Evolutionary conservation across 305 asterid genomes (phyloP).

Genomic region (Fraxinus ornus): DNA sequence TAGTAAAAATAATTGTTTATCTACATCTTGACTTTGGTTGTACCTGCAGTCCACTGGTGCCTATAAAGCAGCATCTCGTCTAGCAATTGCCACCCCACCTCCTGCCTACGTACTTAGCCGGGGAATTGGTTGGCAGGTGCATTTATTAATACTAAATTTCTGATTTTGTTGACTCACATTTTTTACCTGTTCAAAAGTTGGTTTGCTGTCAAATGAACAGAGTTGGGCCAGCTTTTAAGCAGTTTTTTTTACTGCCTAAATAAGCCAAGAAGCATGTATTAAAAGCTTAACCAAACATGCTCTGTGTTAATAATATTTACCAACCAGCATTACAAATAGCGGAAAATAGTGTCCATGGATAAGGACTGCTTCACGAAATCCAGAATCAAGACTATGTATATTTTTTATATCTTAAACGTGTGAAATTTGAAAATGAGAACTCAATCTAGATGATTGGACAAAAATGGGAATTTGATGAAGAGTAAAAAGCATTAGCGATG

Average conservation of each 20-base stretch:
- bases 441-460: not conserved
- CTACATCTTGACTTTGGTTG: constrained; percentile 13
- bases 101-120: constrained; percentile 98
- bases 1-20: not conserved
- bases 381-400: not conserved
- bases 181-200: not conserved
- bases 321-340: not conserved
- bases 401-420: not conserved
- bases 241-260: not conserved
- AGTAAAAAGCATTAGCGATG: not conserved
- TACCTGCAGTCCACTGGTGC: constrained; percentile 87
- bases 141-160: not conserved
- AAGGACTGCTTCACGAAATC: not conserved
- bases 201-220: not conserved
- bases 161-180: not conserved
- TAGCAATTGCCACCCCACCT: constrained; percentile 98
- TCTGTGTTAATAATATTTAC: not conserved
- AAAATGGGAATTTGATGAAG: not conserved
- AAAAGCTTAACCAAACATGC: not conserved
- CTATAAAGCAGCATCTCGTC: constrained; percentile 94
- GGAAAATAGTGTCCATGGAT: not conserved
- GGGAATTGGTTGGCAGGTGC: constrained; percentile 99
- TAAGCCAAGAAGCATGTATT: not conserved
- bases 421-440: not conserved
- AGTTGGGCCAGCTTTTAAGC: not conserved